Conservation (phyloP, 176 grass and related monocot species). For the Oryza rufipogon region DNA sequence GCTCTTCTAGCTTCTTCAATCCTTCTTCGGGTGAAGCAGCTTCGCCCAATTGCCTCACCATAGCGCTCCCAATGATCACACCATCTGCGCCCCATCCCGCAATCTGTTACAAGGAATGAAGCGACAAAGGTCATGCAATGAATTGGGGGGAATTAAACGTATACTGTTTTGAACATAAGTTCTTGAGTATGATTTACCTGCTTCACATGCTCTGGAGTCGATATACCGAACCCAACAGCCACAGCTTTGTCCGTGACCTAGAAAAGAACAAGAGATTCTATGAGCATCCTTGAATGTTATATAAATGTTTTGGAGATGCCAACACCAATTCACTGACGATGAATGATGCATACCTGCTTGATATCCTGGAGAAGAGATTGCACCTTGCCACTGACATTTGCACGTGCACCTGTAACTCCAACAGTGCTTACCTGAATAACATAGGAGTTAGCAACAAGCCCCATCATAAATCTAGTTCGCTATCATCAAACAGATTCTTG, state of each 20-base stretch:
- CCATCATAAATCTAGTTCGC: conserved; percentile 15
- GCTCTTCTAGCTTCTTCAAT: conserved; percentile 79
- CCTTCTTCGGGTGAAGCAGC: conserved; percentile 83
- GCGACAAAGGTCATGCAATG: neutral
- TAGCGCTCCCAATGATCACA: conserved; percentile 89
- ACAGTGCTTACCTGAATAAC: conserved; percentile 81
- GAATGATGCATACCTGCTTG: conserved; percentile 65
- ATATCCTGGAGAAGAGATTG: conserved; percentile 92
- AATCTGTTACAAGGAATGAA: conserved; percentile 53
- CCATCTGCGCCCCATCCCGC: conserved; percentile 90
- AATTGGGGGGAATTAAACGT: neutral
- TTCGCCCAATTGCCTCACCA: conserved; percentile 79
- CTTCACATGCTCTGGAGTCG: conserved; percentile 84
- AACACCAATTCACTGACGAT: conserved; percentile 5
- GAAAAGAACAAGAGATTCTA: conserved; percentile 30
- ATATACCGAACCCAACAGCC: conserved; percentile 96
- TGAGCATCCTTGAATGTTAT: conserved; percentile 12
- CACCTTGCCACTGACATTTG: conserved; percentile 72
- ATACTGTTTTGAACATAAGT: conserved; percentile 24
- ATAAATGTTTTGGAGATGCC: neutral
- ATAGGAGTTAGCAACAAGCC: conserved; percentile 15
- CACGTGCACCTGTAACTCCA: conserved; percentile 86
- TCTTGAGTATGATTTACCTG: conserved; percentile 57
- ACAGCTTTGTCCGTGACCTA: conserved; percentile 92
- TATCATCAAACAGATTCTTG: conserved; percentile 2